A percentile compares a stretch with the other conserved stretches of the same genome.
Evolutionary conservation across 176 grass and related monocot species (phyloP).

Genomic region (Oropetium thomaeum): DNA sequence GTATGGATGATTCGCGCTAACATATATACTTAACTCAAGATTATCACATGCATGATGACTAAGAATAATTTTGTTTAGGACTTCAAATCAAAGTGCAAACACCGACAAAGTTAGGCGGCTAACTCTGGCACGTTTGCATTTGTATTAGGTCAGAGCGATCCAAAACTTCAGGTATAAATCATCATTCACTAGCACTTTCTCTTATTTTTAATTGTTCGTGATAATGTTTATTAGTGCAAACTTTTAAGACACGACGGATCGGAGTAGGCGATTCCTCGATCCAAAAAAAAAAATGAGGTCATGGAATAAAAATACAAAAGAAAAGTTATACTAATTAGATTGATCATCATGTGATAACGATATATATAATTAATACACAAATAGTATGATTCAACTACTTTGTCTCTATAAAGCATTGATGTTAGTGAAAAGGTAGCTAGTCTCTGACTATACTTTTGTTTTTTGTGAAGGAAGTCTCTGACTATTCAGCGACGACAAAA

Average conservation of each 20-base stretch:
- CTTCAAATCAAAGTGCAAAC: background rate
- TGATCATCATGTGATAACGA: background rate
- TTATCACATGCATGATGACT: background rate
- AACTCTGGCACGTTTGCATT: background rate
- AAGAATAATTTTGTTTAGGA: background rate
- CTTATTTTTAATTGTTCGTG: too few relatives aligned
- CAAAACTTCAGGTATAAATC: background rate
- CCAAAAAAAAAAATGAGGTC: too few relatives aligned
- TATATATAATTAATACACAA: background rate
- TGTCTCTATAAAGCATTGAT: background rate
- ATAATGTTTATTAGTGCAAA: too few relatives aligned
- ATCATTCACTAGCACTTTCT: background rate
- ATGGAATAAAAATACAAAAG: background rate
- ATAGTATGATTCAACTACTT: background rate
- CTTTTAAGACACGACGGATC: too few relatives aligned
- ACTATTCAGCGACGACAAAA: background rate
- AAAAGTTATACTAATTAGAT: background rate
- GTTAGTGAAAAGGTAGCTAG: too few relatives aligned
- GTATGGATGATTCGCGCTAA: background rate
- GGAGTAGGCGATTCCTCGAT: too few relatives aligned
- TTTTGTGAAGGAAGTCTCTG: too few relatives aligned
- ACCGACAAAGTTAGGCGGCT: constrained; percentile 3
- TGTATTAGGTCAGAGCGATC: background rate
- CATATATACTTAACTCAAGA: background rate
- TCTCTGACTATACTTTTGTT: too few relatives aligned